Conservation (phyloP, 1,284 basidiomycete genomes). For the Pseudozyma hubeiensis region DNA sequence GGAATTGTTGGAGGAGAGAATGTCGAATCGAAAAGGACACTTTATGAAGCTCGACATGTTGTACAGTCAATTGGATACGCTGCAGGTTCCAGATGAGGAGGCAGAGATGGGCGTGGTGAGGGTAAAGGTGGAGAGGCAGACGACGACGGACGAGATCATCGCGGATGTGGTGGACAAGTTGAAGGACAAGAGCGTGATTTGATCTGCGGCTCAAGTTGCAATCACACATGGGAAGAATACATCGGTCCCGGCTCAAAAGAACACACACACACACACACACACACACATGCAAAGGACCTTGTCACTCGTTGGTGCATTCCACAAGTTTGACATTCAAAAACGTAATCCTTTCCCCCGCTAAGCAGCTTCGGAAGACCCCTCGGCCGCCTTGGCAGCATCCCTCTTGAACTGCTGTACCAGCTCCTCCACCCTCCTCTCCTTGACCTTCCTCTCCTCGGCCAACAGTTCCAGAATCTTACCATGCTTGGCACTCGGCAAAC, state of each 20-base stretch:
- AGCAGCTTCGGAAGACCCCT: neutral
- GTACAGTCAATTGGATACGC: slow-evolving; percentile 81
- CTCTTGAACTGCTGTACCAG: slow-evolving; percentile 41
- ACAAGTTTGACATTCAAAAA: too few species aligned
- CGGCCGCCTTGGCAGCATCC: slow-evolving; percentile 10
- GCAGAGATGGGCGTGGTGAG: slow-evolving; percentile 22
- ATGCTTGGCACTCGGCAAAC: slow-evolving; percentile 57
- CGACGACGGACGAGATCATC: slow-evolving; percentile 19
- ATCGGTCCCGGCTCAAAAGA: neutral
- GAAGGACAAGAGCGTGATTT: neutral
- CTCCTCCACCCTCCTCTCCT: slow-evolving; percentile 48
- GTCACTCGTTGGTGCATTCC: too few species aligned
- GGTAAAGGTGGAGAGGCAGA: slow-evolving; percentile 13
- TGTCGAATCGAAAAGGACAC: slow-evolving; percentile 80
- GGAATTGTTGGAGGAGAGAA: slow-evolving; percentile 77
- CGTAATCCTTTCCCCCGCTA: neutral
- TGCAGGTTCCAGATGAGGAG: slow-evolving; percentile 76
- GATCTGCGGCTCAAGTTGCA: neutral
- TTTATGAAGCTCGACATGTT: slow-evolving; percentile 92
- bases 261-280: too few species aligned
- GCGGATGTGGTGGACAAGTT: neutral
- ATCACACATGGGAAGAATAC: neutral
- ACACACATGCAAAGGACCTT: too few species aligned
- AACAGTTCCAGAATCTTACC: slow-evolving; percentile 56
- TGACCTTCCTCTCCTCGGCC: slow-evolving; percentile 41